phyloP scores from a whole-genome alignment of 345 rosid genomes.

The Aquilaria sinensis region DNA sequence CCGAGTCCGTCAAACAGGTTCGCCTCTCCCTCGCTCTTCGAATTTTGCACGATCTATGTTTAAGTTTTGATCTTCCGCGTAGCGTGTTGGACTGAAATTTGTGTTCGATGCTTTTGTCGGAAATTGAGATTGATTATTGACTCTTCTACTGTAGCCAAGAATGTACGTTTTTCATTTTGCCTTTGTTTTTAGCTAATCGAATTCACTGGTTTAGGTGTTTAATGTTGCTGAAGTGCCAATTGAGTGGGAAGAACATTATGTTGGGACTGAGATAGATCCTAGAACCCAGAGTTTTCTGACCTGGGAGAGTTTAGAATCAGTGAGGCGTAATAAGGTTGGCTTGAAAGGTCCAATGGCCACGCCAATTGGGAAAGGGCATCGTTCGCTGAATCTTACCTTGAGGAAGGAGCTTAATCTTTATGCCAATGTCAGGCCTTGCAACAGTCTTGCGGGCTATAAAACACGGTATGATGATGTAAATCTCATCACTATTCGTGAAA shows the following conservation, averaged over 20 bases:
- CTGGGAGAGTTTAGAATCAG: slow-evolving; percentile 98
- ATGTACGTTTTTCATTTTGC: background rate
- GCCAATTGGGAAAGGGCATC: slow-evolving; percentile 98
- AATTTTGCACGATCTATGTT: background rate
- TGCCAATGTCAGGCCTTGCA: slow-evolving; percentile 98
- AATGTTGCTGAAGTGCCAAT: slow-evolving; percentile 82
- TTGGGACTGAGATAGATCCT: slow-evolving; percentile 78
- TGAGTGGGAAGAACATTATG: slow-evolving; percentile 96
- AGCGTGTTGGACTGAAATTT: background rate
- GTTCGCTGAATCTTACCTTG: slow-evolving; percentile 86
- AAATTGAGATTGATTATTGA: background rate
- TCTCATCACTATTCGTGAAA: slow-evolving; percentile 94
- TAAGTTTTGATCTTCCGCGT: background rate
- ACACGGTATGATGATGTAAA: slow-evolving; percentile 89
- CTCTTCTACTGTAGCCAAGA: no score
- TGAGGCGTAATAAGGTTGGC: slow-evolving; percentile 73
- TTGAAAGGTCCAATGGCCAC: slow-evolving; percentile 99
- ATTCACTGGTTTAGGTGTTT: slow-evolving; percentile 43
- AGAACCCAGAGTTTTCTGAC: slow-evolving; percentile 96
- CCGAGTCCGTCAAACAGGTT: slow-evolving; percentile 91
- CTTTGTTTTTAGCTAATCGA: background rate
- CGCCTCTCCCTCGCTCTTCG: background rate
- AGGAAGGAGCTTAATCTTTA: slow-evolving; percentile 95
- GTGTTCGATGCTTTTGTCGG: background rate
- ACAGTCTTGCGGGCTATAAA: slow-evolving; percentile 95